phyloP scores from a whole-genome alignment of 176 grass and related monocot genomes.

The Bonia amplexicaulis region DNA sequence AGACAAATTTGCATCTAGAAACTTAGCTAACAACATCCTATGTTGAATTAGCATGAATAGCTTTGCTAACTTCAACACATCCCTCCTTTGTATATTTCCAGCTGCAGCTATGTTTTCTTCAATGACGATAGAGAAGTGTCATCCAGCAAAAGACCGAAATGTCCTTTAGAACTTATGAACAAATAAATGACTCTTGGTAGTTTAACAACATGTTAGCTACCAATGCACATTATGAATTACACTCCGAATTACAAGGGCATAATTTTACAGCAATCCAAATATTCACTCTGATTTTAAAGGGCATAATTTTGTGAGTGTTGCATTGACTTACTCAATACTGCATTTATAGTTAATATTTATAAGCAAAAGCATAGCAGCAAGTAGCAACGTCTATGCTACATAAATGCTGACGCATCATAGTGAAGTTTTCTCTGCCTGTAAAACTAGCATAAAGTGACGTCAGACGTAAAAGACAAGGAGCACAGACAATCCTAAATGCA shows the following conservation, averaged over 20 bases:
- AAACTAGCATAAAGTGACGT: conserved; percentile 7
- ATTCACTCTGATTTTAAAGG: neutral
- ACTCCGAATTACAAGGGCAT: neutral
- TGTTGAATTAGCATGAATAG: neutral
- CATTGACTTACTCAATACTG: neutral
- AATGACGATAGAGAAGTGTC: neutral
- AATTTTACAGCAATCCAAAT: neutral
- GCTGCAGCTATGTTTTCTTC: neutral
- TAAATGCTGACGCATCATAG: neutral
- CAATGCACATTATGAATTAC: neutral
- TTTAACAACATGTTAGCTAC: conserved; percentile 1
- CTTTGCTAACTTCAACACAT: conserved; percentile 6
- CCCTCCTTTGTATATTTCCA: neutral
- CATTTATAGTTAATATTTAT: conserved; percentile 18
- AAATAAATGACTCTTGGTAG: neutral
- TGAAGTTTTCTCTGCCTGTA: neutral
- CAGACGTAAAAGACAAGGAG: neutral
- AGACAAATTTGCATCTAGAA: neutral
- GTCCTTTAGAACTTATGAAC: neutral
- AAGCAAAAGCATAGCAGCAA: neutral
- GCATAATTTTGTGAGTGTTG: neutral
- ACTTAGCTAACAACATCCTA: neutral
- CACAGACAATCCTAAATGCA: neutral
- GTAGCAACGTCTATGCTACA: neutral
- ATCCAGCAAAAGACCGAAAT: neutral